Conservation (phyloP, 2,329 filamentous ascomycete species). For the Phyllosticta capitalensis region DNA sequence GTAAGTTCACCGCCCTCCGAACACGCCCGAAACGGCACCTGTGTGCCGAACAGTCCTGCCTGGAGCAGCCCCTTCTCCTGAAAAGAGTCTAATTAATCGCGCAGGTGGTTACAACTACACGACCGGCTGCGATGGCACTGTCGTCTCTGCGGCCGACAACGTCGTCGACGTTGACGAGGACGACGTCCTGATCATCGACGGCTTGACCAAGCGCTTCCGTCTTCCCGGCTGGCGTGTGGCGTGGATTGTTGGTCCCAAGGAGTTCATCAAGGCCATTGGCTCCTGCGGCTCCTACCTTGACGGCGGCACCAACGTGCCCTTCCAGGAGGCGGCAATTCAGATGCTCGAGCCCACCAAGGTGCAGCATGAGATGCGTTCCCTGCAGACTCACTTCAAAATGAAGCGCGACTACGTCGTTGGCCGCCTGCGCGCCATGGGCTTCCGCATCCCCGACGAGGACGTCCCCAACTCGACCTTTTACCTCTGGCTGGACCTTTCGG, state of each 20-base stretch:
- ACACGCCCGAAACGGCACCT: background rate
- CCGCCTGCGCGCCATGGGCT: slow-evolving; percentile 75
- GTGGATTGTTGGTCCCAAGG: slow-evolving; percentile 92
- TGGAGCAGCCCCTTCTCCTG: slow-evolving; percentile 5
- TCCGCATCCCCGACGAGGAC: slow-evolving; percentile 65
- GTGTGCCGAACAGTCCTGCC: background rate
- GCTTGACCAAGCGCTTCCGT: slow-evolving; percentile 92
- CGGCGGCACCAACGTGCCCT: slow-evolving; percentile 86
- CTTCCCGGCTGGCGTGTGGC: slow-evolving; percentile 94
- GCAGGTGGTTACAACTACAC: slow-evolving; percentile 80
- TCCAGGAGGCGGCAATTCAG: slow-evolving; percentile 84
- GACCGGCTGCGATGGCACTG: slow-evolving; percentile 78
- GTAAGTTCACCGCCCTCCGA: slow-evolving; percentile 29
- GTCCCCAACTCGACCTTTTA: slow-evolving; percentile 92
- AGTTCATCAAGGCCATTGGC: slow-evolving; percentile 88
- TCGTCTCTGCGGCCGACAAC: slow-evolving; percentile 83
- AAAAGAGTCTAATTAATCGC: background rate
- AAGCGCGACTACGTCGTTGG: slow-evolving; percentile 88
- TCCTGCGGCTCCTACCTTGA: slow-evolving; percentile 91
- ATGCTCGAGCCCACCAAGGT: slow-evolving; percentile 88
- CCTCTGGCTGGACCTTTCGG: slow-evolving; percentile 61
- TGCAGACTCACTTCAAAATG: slow-evolving; percentile 81
- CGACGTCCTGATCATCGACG: slow-evolving; percentile 90
- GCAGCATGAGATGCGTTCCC: slow-evolving; percentile 73
- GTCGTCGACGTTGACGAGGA: slow-evolving; percentile 69